A percentile compares a stretch with the other conserved stretches of the same genome.
These are phyloP conservation scores for Krasilnikovozyma curviuscula DNA, from an alignment of 768 basidiomycete species.

Conservation along the genomic window DNA sequence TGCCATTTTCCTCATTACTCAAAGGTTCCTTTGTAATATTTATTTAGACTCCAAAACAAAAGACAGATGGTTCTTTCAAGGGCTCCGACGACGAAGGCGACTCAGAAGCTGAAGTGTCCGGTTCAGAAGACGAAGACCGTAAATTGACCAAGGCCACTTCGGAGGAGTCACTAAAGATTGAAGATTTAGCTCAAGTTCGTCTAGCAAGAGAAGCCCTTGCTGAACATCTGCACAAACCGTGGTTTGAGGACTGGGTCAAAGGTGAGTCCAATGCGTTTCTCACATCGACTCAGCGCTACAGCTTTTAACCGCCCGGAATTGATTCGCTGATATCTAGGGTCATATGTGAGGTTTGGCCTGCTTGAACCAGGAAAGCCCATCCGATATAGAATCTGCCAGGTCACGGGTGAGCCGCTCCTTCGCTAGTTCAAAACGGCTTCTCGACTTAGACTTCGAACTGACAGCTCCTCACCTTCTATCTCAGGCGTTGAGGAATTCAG, in stretches of 20 bases:
- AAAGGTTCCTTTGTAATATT: too few relatives aligned
- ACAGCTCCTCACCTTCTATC: background rate
- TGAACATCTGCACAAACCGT: constrained; percentile 51
- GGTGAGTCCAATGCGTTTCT: constrained; percentile 35
- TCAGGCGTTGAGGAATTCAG: constrained; percentile 2
- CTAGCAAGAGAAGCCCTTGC: constrained; percentile 53
- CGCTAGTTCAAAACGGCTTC: background rate
- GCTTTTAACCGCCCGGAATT: background rate
- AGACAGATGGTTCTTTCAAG: constrained; percentile 40
- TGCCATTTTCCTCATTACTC: too few relatives aligned
- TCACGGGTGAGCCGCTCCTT: constrained; percentile 42
- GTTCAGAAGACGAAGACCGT: constrained; percentile 25
- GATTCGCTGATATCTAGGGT: constrained; percentile 32
- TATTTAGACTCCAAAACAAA: too few relatives aligned
- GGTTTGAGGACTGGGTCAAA: constrained; percentile 67
- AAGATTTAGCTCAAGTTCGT: constrained; percentile 42
- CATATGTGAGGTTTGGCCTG: constrained; percentile 71
- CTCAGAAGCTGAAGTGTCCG: constrained; percentile 37
- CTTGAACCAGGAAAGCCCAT: constrained; percentile 32
- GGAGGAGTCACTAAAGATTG: constrained; percentile 36
- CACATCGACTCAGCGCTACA: background rate
- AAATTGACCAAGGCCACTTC: too few relatives aligned
- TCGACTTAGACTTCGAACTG: background rate
- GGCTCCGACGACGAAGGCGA: constrained; percentile 35
- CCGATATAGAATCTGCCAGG: constrained; percentile 66